Evolutionary conservation across 2,329 filamentous ascomycete species (phyloP).

Genomic region (Trichoderma semiorbis): DNA sequence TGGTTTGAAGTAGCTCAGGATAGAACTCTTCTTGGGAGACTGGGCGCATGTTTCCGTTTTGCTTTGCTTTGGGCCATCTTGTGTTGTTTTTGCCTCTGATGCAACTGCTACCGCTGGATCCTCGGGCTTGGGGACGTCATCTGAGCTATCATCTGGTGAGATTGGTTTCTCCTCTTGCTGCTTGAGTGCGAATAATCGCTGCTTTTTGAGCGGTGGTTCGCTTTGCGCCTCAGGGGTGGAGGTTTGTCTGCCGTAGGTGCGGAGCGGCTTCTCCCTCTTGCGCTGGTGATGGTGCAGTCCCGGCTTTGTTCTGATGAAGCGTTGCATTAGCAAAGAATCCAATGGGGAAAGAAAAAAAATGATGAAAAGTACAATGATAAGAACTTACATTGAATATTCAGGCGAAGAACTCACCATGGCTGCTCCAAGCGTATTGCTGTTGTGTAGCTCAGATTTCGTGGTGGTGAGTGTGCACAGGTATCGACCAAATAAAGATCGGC

Average conservation of each 20-base stretch:
- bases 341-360: conserved; percentile 8
- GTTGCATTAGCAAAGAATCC: neutral
- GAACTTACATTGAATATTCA: conserved; percentile 30
- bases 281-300: conserved; percentile 26
- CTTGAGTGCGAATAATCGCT: conserved; percentile 2
- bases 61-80: neutral
- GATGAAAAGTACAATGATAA: neutral
- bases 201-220: conserved; percentile 30
- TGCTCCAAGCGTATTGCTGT: neutral
- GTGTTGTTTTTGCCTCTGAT: neutral
- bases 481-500: neutral
- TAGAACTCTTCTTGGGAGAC: conserved; percentile 30
- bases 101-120: neutral
- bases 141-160: neutral
- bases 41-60: neutral
- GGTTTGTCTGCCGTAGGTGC: conserved; percentile 40
- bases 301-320: conserved; percentile 30
- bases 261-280: conserved; percentile 34
- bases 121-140: neutral
- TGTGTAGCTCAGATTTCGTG: neutral
- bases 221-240: conserved; percentile 24
- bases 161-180: neutral
- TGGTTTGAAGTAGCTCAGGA: conserved; percentile 42
- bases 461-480: neutral
- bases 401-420: conserved; percentile 27